phyloP scores from a whole-genome alignment of 2,329 filamentous ascomycete genomes.

The Trichoderma hamatum region DNA sequence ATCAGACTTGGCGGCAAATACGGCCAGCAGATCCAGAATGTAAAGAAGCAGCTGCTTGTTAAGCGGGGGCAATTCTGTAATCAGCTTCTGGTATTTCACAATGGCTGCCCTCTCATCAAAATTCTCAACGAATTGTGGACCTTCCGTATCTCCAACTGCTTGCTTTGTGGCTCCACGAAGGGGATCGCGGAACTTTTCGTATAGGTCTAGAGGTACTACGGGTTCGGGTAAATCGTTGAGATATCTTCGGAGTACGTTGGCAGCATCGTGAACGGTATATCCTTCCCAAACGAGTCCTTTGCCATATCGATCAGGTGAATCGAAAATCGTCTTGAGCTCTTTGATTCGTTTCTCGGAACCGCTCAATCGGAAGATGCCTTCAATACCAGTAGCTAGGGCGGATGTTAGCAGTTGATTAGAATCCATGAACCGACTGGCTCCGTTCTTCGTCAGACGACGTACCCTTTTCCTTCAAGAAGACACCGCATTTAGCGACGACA shows the following conservation, averaged over 20 bases:
- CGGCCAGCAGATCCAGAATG: slow-evolving; percentile 91
- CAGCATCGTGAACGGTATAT: slow-evolving; percentile 97
- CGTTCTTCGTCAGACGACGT: slow-evolving; percentile 44
- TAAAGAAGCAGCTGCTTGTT: slow-evolving; percentile 94
- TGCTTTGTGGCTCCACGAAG: slow-evolving; percentile 72
- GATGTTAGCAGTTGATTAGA: slow-evolving; percentile 31
- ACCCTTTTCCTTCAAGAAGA: slow-evolving; percentile 98
- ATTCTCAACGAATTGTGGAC: slow-evolving; percentile 69
- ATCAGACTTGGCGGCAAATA: slow-evolving; percentile 96
- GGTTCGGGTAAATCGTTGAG: slow-evolving; percentile 96
- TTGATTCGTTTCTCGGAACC: slow-evolving; percentile 98
- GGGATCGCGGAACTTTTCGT: slow-evolving; percentile 87
- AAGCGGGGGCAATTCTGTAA: slow-evolving; percentile 87
- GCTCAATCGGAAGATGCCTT: slow-evolving; percentile 94
- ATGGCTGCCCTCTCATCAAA: slow-evolving; percentile 72
- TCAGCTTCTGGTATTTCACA: slow-evolving; percentile 80
- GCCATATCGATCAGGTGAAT: slow-evolving; percentile 92
- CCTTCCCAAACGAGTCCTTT: slow-evolving; percentile 97
- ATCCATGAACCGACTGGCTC: not conserved
- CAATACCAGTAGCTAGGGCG: slow-evolving; percentile 79
- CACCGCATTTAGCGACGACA: slow-evolving; percentile 96
- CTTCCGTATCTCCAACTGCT: slow-evolving; percentile 69
- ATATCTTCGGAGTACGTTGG: slow-evolving; percentile 93
- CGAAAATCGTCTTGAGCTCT: slow-evolving; percentile 87
- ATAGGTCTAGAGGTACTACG: slow-evolving; percentile 91